Conservation (phyloP, 768 basidiomycete species). For the Porphyrellus cyaneotinctus region DNA sequence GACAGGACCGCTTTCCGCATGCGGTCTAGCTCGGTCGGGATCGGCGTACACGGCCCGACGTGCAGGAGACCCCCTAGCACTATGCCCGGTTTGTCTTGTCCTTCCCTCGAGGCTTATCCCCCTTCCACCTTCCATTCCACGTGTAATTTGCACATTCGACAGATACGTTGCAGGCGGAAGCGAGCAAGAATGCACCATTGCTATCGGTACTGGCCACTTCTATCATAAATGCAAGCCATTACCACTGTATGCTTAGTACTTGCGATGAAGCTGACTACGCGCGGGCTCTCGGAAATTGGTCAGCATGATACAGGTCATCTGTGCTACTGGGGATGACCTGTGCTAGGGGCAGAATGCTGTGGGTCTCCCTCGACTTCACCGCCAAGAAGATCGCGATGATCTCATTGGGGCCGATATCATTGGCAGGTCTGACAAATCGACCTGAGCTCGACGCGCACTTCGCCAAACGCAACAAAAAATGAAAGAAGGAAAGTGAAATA, state of each 20-base stretch:
- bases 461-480: slow-evolving; percentile 6
- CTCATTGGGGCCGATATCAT: not conserved
- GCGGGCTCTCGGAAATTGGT: no score
- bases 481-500: not conserved
- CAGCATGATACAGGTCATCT: no score
- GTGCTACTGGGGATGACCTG: no score
- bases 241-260: no score
- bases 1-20: no score
- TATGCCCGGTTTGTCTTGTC: not conserved
- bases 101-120: not conserved
- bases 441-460: slow-evolving; percentile 19
- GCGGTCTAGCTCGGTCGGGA: not conserved
- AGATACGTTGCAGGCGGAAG: not conserved
- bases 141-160: not conserved
- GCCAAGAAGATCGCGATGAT: not conserved
- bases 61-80: not conserved
- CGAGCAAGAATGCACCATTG: not conserved
- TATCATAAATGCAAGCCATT: no score
- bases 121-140: not conserved
- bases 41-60: not conserved
- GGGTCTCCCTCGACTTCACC: not conserved
- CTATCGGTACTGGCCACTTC: not conserved
- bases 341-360: no score
- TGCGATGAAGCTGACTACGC: no score
- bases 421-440: slow-evolving; percentile 4